These are phyloP conservation scores for Incumbomyces lentus DNA, from an alignment of 2,329 filamentous ascomycete species.

Conservation along the genomic window DNA sequence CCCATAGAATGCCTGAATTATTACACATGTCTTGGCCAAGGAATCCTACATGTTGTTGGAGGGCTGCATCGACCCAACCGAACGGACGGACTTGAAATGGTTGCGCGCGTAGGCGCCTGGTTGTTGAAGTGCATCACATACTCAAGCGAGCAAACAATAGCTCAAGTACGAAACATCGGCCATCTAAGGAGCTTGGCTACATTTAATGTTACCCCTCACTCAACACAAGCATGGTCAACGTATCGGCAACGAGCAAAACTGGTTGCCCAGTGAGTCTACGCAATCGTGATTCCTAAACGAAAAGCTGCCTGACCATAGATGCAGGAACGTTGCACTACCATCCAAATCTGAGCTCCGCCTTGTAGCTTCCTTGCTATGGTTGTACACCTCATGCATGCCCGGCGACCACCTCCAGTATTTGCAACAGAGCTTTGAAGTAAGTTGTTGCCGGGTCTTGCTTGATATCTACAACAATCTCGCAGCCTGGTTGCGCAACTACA, in stretches of 20 bases:
- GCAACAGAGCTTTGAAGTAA: background rate
- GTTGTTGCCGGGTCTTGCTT: slow-evolving; percentile 8
- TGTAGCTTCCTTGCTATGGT: slow-evolving; percentile 8
- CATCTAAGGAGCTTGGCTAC: slow-evolving; percentile 13
- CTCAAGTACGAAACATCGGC: slow-evolving; percentile 12
- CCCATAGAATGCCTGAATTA: slow-evolving; percentile 1
- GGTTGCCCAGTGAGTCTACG: slow-evolving; percentile 11
- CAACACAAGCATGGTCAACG: slow-evolving; percentile 14
- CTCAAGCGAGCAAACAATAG: slow-evolving; percentile 1
- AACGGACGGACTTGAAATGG: slow-evolving; percentile 1
- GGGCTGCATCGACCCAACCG: background rate
- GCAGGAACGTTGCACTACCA: slow-evolving; percentile 14
- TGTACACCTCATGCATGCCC: slow-evolving; percentile 17
- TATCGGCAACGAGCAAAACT: slow-evolving; percentile 16
- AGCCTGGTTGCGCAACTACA: slow-evolving; percentile 12
- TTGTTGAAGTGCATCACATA: slow-evolving; percentile 3
- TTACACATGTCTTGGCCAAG: background rate
- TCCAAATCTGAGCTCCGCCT: slow-evolving; percentile 11
- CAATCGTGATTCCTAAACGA: background rate
- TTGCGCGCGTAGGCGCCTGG: background rate
- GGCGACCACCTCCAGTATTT: slow-evolving; percentile 12
- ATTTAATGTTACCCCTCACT: slow-evolving; percentile 13
- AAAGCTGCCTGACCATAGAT: slow-evolving; percentile 7
- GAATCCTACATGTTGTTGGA: background rate
- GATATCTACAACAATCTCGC: slow-evolving; percentile 13